These are phyloP conservation scores for Takashimella koratensis DNA, from an alignment of 1,284 basidiomycete genomes.

Conservation along the genomic window DNA sequence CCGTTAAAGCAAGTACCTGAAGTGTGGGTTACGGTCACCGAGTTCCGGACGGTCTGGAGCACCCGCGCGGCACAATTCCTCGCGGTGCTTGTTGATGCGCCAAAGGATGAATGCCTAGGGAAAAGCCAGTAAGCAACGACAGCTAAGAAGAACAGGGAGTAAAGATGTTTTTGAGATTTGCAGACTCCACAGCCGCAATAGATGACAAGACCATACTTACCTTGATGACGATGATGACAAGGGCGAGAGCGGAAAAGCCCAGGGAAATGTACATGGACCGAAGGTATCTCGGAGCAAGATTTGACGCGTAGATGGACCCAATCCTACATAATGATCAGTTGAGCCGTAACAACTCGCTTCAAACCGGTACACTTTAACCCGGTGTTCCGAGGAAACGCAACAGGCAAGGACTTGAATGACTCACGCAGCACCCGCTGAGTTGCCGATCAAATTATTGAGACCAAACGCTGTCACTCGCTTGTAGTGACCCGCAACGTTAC, in stretches of 20 bases:
- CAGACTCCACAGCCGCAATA: too few relatives aligned
- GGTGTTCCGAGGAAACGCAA: too few relatives aligned
- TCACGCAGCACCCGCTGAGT: conserved; percentile 18
- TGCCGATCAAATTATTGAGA: conserved; percentile 25
- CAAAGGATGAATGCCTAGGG: too few relatives aligned
- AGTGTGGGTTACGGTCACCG: conserved; percentile 28
- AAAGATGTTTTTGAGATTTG: too few relatives aligned
- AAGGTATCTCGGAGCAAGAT: conserved; percentile 10
- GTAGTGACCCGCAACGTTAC: conserved; percentile 17
- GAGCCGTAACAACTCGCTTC: too few relatives aligned
- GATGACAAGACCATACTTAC: background rate
- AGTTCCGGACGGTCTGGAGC: conserved; percentile 21
- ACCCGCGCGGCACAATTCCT: conserved; percentile 13
- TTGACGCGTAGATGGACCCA: conserved; percentile 13
- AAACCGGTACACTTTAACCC: too few relatives aligned
- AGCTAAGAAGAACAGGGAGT: too few relatives aligned
- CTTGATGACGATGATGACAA: conserved; percentile 8
- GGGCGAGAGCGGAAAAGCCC: conserved; percentile 10
- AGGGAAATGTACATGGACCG: conserved; percentile 15
- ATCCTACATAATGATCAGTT: conserved; percentile 5
- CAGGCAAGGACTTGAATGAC: too few relatives aligned
- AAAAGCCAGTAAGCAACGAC: too few relatives aligned
- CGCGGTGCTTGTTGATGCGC: conserved; percentile 18
- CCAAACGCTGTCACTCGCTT: conserved; percentile 21
- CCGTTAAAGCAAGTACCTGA: too few relatives aligned